Evolutionary conservation across 345 rosid species (phyloP).

Genomic region (Angophora floribunda): DNA sequence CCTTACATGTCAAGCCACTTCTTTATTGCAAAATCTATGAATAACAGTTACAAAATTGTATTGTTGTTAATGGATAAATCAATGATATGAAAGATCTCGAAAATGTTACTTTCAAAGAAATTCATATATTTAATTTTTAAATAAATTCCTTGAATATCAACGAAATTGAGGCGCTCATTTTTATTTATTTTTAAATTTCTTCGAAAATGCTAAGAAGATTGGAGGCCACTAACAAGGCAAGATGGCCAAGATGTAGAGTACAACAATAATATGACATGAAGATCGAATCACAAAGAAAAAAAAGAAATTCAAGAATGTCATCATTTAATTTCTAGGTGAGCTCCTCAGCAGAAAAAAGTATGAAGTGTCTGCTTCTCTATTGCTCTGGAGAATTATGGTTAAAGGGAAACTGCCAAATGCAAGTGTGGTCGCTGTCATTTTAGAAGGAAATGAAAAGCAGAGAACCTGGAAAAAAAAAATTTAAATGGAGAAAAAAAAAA

Average conservation of each 20-base stretch:
- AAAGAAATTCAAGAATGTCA: not conserved
- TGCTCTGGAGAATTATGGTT: not conserved
- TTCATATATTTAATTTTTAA: not conserved
- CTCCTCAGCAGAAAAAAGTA: not conserved
- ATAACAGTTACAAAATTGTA: not conserved
- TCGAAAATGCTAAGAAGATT: too few species aligned
- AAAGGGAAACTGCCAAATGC: not conserved
- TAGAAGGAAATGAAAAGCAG: not conserved
- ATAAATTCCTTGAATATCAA: not conserved
- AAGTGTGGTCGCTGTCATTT: not conserved
- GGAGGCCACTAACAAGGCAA: not conserved
- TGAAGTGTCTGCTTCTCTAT: not conserved
- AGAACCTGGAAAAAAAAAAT: not conserved
- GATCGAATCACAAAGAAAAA: not conserved
- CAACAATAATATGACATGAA: not conserved
- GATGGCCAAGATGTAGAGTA: not conserved
- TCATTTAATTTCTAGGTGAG: not conserved
- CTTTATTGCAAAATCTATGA: not conserved
- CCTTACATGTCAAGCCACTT: not conserved
- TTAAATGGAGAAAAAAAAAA: fast-evolving
- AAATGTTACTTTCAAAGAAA: not conserved
- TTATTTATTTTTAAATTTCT: too few species aligned
- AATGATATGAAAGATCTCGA: not conserved
- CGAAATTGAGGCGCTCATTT: not conserved
- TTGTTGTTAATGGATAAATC: not conserved